Evolutionary conservation across 768 basidiomycete genomes (phyloP), one percentile per base, ranked within the genome.

Genomic region (Lactarius pseudohatsudake): DNA sequence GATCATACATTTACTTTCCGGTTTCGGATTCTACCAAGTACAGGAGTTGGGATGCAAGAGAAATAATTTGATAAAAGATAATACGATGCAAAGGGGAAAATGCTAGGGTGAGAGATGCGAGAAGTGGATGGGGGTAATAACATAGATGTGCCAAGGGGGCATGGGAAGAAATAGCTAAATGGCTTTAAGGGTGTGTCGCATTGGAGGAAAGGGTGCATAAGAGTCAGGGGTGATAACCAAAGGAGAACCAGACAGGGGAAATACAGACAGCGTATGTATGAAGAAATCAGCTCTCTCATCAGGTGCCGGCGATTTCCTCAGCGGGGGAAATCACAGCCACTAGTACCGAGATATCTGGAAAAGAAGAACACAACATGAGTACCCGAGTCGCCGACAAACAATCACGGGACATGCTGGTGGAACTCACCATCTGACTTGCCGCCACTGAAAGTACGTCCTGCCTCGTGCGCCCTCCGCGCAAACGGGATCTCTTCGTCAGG

Each of bases 361-460:
- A 40, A 13, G 53, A 30, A 45, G 54, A 32, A 16, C 32, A 15
- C 32, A 32, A 32, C 32, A 7, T n/a, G 11, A 28, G 2, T 9
- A 4, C 7, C 30, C 6, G 10, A 11, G 10, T 38, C 11, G 11
- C 36, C 36, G 36, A 13, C 36, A 38, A 38, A 2, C 20, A 6
- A 41, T 41, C 55, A 15, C 26, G 10, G 9, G 9, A 6, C 40
- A 18, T 3, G 18, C 11, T 41, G 26, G 18, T 22, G 54, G 22
- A 5, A 74, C 85, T 74, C 66, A 91, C 92, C 93, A 78, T 96
- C 93, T 59, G 85, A 84, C 79, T 96, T 96, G 36, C 94, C 94
- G 47, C 93, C 93, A 20, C 80, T 79, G 75, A 92, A 94, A 41
- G 76, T 76, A 72, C 84, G 84, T 18, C 92, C 92, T 59, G 84